Evolutionary conservation across 2,329 filamentous ascomycete species (phyloP).

Genomic region (Sporothrix variecibatus): DNA sequence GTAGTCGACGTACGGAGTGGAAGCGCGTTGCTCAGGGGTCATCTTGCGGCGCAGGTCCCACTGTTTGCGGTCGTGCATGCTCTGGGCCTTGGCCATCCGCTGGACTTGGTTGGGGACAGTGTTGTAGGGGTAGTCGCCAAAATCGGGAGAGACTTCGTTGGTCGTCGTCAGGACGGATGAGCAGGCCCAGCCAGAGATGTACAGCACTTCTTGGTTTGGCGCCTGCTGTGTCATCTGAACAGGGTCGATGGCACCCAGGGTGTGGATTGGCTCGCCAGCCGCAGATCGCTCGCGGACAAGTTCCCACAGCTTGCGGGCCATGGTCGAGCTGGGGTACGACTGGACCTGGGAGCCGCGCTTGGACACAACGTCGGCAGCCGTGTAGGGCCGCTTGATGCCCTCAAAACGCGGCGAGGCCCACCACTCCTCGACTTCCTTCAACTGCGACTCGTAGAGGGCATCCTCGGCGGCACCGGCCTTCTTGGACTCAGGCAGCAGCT

Average conservation of each 20-base stretch:
- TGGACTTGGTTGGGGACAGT: conserved; percentile 98
- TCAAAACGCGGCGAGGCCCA: conserved; percentile 83
- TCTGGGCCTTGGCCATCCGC: conserved; percentile 92
- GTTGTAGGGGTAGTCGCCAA: conserved; percentile 98
- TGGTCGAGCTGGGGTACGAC: conserved; percentile 86
- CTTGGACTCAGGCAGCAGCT: conserved; percentile 74
- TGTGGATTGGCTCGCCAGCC: conserved; percentile 86
- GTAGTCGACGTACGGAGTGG: conserved; percentile 86
- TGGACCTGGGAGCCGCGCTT: conserved; percentile 88
- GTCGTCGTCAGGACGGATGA: conserved; percentile 89
- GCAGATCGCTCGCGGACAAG: conserved; percentile 76
- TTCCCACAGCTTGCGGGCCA: conserved; percentile 94
- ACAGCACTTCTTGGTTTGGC: conserved; percentile 90
- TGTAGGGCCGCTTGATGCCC: conserved; percentile 90
- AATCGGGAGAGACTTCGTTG: conserved; percentile 96
- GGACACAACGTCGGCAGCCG: conserved; percentile 85
- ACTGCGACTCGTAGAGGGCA: conserved; percentile 77
- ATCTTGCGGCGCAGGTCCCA: conserved; percentile 84
- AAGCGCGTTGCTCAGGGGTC: conserved; percentile 68
- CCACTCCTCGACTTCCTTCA: conserved; percentile 85
- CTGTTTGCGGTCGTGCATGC: conserved; percentile 93
- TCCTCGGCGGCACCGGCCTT: conserved; percentile 84
- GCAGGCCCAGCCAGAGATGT: conserved; percentile 96
- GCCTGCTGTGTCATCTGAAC: conserved; percentile 99
- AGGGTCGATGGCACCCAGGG: conserved; percentile 92